Percentiles rank a stretch among this genome's conserved stretches.
phyloP scores from a whole-genome alignment of 176 grass and related monocot genomes.

The Phyllostachys edulis region DNA sequence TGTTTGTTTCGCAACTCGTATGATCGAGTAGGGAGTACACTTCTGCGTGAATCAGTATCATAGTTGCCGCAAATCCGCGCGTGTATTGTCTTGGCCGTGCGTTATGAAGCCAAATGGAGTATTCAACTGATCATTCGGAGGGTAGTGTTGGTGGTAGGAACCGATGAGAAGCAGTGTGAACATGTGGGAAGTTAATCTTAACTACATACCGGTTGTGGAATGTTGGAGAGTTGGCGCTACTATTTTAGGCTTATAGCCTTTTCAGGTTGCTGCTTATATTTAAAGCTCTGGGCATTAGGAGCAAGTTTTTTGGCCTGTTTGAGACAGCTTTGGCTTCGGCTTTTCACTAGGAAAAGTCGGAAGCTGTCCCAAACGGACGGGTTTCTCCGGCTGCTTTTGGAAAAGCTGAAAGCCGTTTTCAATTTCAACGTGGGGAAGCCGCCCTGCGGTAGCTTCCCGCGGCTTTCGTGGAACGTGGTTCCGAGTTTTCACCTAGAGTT shows the following conservation, averaged over 20 bases:
- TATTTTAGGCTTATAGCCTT: constrained; percentile 21
- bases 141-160: not conserved
- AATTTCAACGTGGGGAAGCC: too few relatives aligned
- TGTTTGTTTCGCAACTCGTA: not conserved
- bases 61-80: not conserved
- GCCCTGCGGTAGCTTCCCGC: too few relatives aligned
- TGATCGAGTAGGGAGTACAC: not conserved
- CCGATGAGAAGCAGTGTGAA: not conserved
- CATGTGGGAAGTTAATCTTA: not conserved
- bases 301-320: not conserved
- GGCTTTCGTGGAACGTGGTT: too few relatives aligned
- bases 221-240: not conserved
- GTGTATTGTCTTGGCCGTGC: constrained; percentile 14
- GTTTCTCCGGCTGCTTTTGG: too few relatives aligned
- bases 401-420: too few relatives aligned
- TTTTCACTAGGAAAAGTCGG: too few relatives aligned
- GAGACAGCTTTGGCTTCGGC: too few relatives aligned
- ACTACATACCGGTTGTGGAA: not conserved
- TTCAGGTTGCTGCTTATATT: not conserved
- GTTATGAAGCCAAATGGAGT: not conserved
- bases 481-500: too few relatives aligned
- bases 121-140: not conserved
- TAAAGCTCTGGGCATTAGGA: not conserved
- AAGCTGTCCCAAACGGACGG: too few relatives aligned
- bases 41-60: not conserved